Evolutionary conservation across 106 monocot species (phyloP), one percentile per base, ranked within the genome.

Genomic region (Platanthera zijinensis): DNA sequence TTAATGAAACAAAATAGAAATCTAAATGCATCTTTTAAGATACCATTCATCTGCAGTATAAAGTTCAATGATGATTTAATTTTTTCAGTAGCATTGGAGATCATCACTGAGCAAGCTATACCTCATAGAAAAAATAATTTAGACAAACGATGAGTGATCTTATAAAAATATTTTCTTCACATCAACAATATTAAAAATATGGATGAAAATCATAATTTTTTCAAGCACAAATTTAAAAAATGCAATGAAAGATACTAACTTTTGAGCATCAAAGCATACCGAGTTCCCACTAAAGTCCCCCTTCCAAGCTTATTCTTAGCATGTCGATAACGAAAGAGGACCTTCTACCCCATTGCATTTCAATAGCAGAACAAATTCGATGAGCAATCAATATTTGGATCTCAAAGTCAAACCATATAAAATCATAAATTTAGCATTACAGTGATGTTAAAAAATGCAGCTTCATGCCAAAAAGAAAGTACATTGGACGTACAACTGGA

Each of bases 281-380:
- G 82, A 85, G 71, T 78, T 87, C 75, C 78, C 76, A 80, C 83
- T 82, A 28, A 77, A 3, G 13, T 81, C 72, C 53, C 53, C 78
- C 69, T 63, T 85, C 83, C 66, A 85, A 5, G 52, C 72, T 70
- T 19, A 73, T 81, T 30, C 30, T 83, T 69, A 95, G 32, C 64
- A 92, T 69, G 56, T 85, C 86, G 54, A 84, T 70, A 19, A 90
- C 77, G 51, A 92, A 62, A 45, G 48, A 48, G 70, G 67, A 7
- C 61, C 78, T 82, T 48, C 67, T 71, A 46, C 77, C 77, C 84
- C 89, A 89, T 25, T 74, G 50, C 32, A 70, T 12, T 70, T 82
- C 76, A 72, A 87, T 47, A 47, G 84, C 84, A 69, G 79, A 85
- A 74, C 81, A 85, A 54, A 95, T 78, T 76, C 80, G 83, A 47